Evolutionary conservation across 2,329 filamentous ascomycete species (phyloP).

Genomic region (Zalaria sp.): DNA sequence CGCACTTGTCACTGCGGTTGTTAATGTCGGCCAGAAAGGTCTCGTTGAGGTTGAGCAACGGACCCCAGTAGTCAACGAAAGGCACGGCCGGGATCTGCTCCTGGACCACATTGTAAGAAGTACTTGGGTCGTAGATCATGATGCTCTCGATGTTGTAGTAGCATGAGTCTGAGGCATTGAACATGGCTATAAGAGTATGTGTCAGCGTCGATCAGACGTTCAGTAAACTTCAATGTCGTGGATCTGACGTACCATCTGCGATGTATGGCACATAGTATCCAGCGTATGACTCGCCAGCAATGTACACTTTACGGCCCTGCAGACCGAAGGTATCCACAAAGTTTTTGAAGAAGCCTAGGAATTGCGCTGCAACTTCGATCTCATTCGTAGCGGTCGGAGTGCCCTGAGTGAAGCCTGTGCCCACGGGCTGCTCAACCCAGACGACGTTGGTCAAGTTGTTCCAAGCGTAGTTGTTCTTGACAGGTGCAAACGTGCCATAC

Average conservation of each 20-base stretch:
- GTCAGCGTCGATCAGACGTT: background rate
- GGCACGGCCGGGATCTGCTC: slow-evolving; percentile 39
- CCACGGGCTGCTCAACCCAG: slow-evolving; percentile 31
- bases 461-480: slow-evolving; percentile 31
- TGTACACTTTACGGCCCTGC: slow-evolving; percentile 49
- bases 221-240: slow-evolving; percentile 48
- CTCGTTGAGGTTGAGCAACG: slow-evolving; percentile 50
- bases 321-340: slow-evolving; percentile 40
- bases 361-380: slow-evolving; percentile 30
- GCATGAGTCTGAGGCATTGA: slow-evolving; percentile 42
- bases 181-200: slow-evolving; percentile 37
- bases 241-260: slow-evolving; percentile 40
- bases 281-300: slow-evolving; percentile 60
- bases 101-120: slow-evolving; percentile 39
- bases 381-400: slow-evolving; percentile 32
- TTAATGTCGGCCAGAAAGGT: slow-evolving; percentile 40
- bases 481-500: slow-evolving; percentile 26
- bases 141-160: slow-evolving; percentile 57
- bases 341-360: slow-evolving; percentile 38
- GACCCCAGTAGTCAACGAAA: slow-evolving; percentile 47
- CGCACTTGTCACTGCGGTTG: slow-evolving; percentile 38
- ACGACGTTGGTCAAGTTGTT: slow-evolving; percentile 28
- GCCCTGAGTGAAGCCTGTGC: slow-evolving; percentile 26
- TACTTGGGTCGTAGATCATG: slow-evolving; percentile 58
- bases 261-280: slow-evolving; percentile 47